Evolutionary conservation across 2,329 filamentous ascomycete genomes (phyloP).

Genomic region (Lecanicillium sp.): DNA sequence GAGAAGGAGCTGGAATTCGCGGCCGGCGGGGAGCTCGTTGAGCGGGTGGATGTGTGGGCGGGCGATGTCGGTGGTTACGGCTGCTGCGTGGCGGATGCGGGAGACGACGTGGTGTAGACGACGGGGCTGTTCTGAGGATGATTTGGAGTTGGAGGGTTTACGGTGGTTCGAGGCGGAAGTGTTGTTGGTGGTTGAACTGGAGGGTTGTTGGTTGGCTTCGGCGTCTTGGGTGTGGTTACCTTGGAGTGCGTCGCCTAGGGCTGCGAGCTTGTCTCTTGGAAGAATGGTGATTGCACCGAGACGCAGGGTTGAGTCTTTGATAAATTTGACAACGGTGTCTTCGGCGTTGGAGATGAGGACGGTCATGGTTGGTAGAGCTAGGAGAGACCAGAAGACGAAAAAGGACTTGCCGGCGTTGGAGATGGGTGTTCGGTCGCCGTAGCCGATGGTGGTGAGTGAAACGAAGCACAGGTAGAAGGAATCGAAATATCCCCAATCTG

Average conservation of each 20-base stretch:
- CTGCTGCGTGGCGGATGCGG: conserved; percentile 6
- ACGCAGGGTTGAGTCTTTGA: conserved; percentile 46
- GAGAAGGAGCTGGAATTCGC: conserved; percentile 56
- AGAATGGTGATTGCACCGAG: conserved; percentile 53
- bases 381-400: conserved; percentile 86
- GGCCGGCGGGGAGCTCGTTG: conserved; percentile 30
- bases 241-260: conserved; percentile 1
- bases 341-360: conserved; percentile 77
- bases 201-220: too few species aligned
- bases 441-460: conserved; percentile 76
- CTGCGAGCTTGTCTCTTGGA: conserved; percentile 44
- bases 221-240: not conserved
- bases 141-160: too few species aligned
- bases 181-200: not conserved
- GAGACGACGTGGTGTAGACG: not conserved
- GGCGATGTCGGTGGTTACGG: not conserved
- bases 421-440: conserved; percentile 71
- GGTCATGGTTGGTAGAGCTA: conserved; percentile 82
- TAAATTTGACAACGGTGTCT: conserved; percentile 65
- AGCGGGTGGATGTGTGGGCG: conserved; percentile 25
- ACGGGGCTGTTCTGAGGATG: too few species aligned
- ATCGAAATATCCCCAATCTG: conserved; percentile 64
- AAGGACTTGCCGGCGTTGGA: conserved; percentile 74
- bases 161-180: conserved; percentile 1
- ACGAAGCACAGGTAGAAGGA: conserved; percentile 82